A percentile compares a stretch with the other conserved stretches of the same genome.
These are phyloP conservation scores for Candida chilensis DNA, from an alignment of 805 yeast genomes.

Conservation along the genomic window DNA sequence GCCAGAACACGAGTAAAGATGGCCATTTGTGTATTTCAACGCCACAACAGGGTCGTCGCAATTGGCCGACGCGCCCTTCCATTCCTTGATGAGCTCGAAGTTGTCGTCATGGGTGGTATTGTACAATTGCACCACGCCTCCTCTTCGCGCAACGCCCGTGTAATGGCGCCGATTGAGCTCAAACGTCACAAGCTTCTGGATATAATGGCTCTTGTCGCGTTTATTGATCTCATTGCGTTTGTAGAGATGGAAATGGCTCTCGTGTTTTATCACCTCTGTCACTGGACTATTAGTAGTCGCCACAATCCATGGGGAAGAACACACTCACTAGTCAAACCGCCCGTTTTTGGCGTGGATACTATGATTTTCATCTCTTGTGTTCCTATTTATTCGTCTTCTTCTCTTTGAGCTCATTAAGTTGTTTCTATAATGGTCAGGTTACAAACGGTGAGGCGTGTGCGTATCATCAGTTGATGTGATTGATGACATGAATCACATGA, in stretches of 20 bases:
- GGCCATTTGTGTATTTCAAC: slow-evolving; percentile 14
- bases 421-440: no score
- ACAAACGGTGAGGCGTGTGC: no score
- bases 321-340: slow-evolving; percentile 1
- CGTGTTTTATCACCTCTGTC: no score
- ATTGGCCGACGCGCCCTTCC: slow-evolving; percentile 15
- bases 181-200: neutral
- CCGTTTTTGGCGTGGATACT: neutral
- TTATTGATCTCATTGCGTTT: no score
- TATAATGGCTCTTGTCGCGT: no score
- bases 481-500: no score
- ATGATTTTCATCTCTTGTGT: neutral
- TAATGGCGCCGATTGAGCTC: neutral
- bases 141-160: neutral
- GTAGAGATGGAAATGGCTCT: no score
- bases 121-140: slow-evolving; percentile 1
- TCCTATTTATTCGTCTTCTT: no score
- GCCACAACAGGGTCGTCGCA: slow-evolving; percentile 14
- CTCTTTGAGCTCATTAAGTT: no score
- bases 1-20: slow-evolving; percentile 19
- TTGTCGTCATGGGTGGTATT: neutral
- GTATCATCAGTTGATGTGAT: no score
- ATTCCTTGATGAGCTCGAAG: slow-evolving; percentile 18
- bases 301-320: no score
- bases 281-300: no score